These are phyloP conservation scores for Melastoma candidum DNA, from an alignment of 441 rosid species.

Conservation along the genomic window DNA sequence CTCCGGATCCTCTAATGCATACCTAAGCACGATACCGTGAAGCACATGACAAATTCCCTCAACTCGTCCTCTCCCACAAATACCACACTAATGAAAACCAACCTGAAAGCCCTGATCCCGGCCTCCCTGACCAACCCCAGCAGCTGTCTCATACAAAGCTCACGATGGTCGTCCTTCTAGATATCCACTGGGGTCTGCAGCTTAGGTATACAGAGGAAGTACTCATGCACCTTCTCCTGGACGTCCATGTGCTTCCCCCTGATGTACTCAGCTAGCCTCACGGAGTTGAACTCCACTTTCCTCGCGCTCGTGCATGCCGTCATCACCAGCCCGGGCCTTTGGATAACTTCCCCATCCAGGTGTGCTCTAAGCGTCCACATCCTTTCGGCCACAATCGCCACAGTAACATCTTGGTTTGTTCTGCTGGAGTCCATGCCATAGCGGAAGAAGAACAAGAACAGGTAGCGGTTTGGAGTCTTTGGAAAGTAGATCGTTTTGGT, in stretches of 20 bases:
- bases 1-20: slow-evolving; percentile 49
- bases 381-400: no score
- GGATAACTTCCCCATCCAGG: no score
- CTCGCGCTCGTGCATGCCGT: slow-evolving; percentile 31
- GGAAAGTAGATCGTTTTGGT: no score
- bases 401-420: no score
- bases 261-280: slow-evolving; percentile 45
- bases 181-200: slow-evolving; percentile 85
- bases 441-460: no score
- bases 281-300: slow-evolving; percentile 42
- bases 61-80: no score
- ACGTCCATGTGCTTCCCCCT: slow-evolving; percentile 62
- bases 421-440: no score
- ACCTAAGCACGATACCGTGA: no score
- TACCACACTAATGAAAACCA: slow-evolving; percentile 9
- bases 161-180: slow-evolving; percentile 58
- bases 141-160: slow-evolving; percentile 81
- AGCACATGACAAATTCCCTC: no score
- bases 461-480: no score
- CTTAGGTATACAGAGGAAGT: slow-evolving; percentile 59
- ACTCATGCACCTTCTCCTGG: slow-evolving; percentile 54
- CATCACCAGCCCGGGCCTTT: slow-evolving; percentile 18
- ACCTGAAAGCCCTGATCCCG: slow-evolving; percentile 57
- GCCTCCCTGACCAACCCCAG: slow-evolving; percentile 60
- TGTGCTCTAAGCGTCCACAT: no score